phyloP scores from a whole-genome alignment of 148 eudicot species.

The Chenopodium berlandieri region DNA sequence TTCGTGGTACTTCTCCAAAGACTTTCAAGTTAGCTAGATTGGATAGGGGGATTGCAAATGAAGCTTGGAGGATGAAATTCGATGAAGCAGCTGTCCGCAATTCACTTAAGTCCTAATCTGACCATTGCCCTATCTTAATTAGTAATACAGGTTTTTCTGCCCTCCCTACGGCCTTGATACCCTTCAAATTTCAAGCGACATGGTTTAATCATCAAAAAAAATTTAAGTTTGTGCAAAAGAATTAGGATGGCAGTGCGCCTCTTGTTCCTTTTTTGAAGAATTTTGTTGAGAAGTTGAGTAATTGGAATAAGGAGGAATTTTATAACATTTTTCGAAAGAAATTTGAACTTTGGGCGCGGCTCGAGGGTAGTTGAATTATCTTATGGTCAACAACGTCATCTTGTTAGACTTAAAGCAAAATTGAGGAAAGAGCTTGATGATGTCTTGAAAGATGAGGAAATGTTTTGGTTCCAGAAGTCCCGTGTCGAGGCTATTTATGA shows the following conservation, averaged over 20 bases:
- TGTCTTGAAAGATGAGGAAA: background rate
- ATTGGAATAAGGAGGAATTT: background rate
- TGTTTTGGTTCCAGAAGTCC: background rate
- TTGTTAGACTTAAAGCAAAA: background rate
- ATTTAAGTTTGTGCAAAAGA: background rate
- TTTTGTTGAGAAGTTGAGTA: background rate
- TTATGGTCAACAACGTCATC: accelerated
- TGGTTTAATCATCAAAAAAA: background rate
- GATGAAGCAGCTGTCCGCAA: background rate
- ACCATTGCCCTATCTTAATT: background rate
- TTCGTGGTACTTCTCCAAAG: background rate
- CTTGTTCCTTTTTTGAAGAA: background rate
- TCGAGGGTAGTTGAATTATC: accelerated
- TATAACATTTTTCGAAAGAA: background rate
- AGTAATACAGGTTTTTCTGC: background rate
- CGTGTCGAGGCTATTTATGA: background rate
- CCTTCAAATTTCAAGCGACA: background rate
- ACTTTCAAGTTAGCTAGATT: background rate
- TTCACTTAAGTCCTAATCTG: background rate
- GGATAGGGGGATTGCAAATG: background rate
- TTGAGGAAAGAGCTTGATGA: background rate
- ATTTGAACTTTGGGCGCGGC: background rate
- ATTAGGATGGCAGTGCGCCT: background rate
- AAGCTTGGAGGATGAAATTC: background rate
- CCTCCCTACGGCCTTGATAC: background rate